These are phyloP conservation scores for Penicillium chermesinum DNA, from an alignment of 495 filamentous ascomycete species.

Conservation along the genomic window DNA sequence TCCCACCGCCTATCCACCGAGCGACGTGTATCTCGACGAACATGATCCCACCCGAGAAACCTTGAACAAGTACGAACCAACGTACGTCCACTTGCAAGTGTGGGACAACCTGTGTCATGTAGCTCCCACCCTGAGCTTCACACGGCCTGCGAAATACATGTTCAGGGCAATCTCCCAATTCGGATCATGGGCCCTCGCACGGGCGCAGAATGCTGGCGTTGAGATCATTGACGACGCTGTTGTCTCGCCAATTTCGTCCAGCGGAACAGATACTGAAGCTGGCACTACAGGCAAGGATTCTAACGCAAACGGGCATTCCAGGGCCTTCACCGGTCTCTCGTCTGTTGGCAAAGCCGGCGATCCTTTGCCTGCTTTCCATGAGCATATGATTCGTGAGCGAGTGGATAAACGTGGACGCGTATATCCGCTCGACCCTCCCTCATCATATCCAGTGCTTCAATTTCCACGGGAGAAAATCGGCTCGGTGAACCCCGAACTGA, in stretches of 20 bases:
- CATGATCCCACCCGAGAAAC: conserved; percentile 49
- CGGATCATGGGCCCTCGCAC: conserved; percentile 80
- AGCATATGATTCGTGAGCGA: conserved; percentile 87
- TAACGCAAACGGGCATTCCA: conserved; percentile 17
- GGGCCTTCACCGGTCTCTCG: conserved; percentile 15
- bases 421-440: conserved; percentile 56
- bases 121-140: conserved; percentile 83
- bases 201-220: conserved; percentile 71
- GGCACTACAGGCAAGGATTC: conserved; percentile 17
- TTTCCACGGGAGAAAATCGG: conserved; percentile 63
- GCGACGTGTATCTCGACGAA: conserved; percentile 59
- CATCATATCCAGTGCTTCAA: conserved; percentile 56
- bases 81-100: conserved; percentile 91
- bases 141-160: conserved; percentile 91
- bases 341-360: conserved; percentile 77
- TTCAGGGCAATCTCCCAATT: conserved; percentile 87
- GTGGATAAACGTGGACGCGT: conserved; percentile 72
- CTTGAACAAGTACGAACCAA: conserved; percentile 65
- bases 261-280: conserved; percentile 37
- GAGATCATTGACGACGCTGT: conserved; percentile 76
- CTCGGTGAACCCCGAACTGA: conserved; percentile 70
- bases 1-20: conserved; percentile 66
- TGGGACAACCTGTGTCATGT: conserved; percentile 96
- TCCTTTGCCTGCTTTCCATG: conserved; percentile 66
- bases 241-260: conserved; percentile 67